A percentile compares a stretch with the other conserved stretches of the same genome.
These are phyloP conservation scores for Herpotrichia juniperi DNA, from an alignment of 2,329 filamentous ascomycete genomes.

Conservation along the genomic window DNA sequence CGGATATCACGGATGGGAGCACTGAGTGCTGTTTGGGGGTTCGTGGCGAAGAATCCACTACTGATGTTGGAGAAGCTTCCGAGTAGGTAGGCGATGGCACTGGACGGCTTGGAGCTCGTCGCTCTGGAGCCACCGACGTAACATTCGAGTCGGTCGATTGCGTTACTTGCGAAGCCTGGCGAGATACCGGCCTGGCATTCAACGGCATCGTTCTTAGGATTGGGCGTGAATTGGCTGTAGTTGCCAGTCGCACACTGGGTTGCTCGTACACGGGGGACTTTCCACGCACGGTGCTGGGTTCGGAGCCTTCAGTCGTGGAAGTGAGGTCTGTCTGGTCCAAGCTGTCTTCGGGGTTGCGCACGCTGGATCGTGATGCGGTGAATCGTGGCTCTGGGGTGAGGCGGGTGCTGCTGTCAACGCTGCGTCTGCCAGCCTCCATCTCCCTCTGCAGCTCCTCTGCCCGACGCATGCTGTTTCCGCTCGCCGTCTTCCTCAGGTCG, in stretches of 20 bases:
- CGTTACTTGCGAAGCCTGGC: conserved; percentile 48
- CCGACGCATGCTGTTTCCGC: conserved; percentile 51
- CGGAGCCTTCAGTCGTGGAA: conserved; percentile 46
- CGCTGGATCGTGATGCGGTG: conserved; percentile 50
- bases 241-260: conserved; percentile 28
- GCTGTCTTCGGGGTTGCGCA: conserved; percentile 45
- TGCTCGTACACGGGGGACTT: conserved; percentile 29
- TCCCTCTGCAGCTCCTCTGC: conserved; percentile 44
- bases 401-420: conserved; percentile 48
- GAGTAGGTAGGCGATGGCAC: conserved; percentile 42
- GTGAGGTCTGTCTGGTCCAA: conserved; percentile 51
- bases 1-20: conserved; percentile 40
- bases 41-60: conserved; percentile 52
- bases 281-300: conserved; percentile 45
- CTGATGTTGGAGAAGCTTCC: conserved; percentile 48
- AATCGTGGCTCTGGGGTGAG: conserved; percentile 44
- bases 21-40: conserved; percentile 51
- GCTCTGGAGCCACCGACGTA: conserved; percentile 52
- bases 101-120: conserved; percentile 30
- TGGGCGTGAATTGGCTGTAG: conserved; percentile 24
- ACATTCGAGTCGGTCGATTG: conserved; percentile 53
- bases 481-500: conserved; percentile 52
- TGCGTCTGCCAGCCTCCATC: conserved; percentile 47
- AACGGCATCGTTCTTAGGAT: conserved; percentile 25
- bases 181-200: conserved; percentile 31